Evolutionary conservation across 2,329 filamentous ascomycete species (phyloP).

Genomic region (Xylaria sp.): DNA sequence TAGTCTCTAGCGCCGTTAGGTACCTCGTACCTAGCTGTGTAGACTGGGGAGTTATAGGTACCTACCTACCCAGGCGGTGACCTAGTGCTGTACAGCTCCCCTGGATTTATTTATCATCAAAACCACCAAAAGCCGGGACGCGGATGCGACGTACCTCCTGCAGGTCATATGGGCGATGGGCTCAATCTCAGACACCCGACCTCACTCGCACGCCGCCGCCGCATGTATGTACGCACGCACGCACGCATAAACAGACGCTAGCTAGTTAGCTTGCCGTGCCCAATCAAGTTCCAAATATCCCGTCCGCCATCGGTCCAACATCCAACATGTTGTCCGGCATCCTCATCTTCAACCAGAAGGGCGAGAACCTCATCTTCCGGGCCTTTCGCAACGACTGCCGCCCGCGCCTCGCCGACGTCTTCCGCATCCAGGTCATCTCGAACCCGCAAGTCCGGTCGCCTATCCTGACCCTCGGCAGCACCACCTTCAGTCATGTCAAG

Average conservation of each 20-base stretch:
- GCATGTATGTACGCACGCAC: not conserved
- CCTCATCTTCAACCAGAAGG: constrained; percentile 98
- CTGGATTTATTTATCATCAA: not conserved
- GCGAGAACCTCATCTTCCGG: constrained; percentile 99
- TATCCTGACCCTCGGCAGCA: constrained; percentile 95
- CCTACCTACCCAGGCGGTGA: not conserved
- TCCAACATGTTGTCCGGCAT: constrained; percentile 92
- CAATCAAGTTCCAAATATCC: constrained; percentile 1
- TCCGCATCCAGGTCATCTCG: constrained; percentile 99
- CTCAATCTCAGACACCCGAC: constrained; percentile 8
- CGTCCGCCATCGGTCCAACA: constrained; percentile 35
- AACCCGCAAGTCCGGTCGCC: constrained; percentile 97
- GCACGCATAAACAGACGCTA: constrained; percentile 1
- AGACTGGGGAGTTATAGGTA: not conserved
- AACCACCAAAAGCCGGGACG: constrained; percentile 1
- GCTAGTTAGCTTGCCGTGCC: constrained; percentile 2
- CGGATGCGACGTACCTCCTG: not conserved
- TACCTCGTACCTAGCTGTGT: no score
- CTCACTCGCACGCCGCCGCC: not conserved
- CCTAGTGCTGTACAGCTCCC: not conserved
- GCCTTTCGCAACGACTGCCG: constrained; percentile 99
- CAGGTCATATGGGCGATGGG: not conserved
- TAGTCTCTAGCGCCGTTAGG: no score
- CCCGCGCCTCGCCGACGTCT: constrained; percentile 96
- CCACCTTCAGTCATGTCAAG: constrained; percentile 99